Evolutionary conservation across 495 filamentous ascomycete species (phyloP).

Genomic region (Penicillium alfredii): DNA sequence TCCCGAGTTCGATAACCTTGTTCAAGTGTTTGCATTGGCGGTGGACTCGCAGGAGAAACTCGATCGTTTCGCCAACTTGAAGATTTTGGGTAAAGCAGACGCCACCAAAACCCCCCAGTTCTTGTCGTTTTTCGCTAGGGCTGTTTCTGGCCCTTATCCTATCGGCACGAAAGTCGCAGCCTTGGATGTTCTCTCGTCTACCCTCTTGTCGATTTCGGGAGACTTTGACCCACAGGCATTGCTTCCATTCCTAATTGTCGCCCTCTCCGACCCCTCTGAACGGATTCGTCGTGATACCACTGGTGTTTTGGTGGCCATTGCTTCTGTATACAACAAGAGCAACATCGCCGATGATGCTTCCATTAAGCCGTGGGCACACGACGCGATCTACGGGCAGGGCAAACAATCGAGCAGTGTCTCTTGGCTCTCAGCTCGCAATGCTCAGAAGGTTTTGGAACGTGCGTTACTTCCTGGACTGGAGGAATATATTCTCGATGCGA

Average conservation of each 20-base stretch:
- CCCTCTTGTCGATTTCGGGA: conserved; percentile 44
- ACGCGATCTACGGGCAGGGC: conserved; percentile 53
- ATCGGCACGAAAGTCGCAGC: conserved; percentile 61
- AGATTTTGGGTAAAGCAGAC: conserved; percentile 50
- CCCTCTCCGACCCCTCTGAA: conserved; percentile 65
- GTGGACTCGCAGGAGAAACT: conserved; percentile 45
- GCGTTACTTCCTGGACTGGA: conserved; percentile 67
- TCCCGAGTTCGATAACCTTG: conserved; percentile 50
- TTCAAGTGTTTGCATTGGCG: conserved; percentile 56
- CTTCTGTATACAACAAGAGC: conserved; percentile 42
- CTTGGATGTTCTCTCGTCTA: conserved; percentile 50
- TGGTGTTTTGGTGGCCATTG: conserved; percentile 48
- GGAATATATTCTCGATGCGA: conserved; percentile 72
- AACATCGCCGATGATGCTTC: conserved; percentile 28
- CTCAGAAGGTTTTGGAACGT: conserved; percentile 53
- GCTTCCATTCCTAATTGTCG: conserved; percentile 68
- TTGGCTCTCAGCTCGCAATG: conserved; percentile 55
- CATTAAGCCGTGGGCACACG: conserved; percentile 42
- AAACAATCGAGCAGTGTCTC: conserved; percentile 43
- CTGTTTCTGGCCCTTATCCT: conserved; percentile 68
- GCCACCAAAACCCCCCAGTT: conserved; percentile 58
- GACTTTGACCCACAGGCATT: conserved; percentile 68
- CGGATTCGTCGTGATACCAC: conserved; percentile 71
- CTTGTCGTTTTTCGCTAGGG: conserved; percentile 67
- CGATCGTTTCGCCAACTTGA: conserved; percentile 50